Base-by-base conservation (phyloP, 345 rosid genomes). In the Murraya paniculata region DNA sequence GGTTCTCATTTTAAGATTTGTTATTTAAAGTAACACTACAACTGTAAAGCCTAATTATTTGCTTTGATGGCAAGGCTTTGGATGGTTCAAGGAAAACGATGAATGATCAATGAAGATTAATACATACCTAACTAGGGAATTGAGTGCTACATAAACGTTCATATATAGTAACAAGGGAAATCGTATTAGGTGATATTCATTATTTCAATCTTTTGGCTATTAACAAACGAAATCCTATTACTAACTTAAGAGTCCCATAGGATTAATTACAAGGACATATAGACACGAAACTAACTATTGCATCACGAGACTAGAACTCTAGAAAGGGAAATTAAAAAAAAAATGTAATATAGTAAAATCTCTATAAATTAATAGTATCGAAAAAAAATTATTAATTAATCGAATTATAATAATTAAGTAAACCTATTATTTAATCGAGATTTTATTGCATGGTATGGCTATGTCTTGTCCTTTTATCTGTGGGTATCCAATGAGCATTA, bases 21-120 rank as follows among this genome's bases (percentile, higher is more conserved):
- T 27, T 8, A 68, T n/a, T 38, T 68, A 68, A 28, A 48, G 73
- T 35, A 70, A 18, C 18, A 35, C 22, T 65, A 41, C 72, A 68
- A 68, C 56, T 70, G 73, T 53, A 30, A 14, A 28, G 25, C 39
- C 41, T 68, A 74, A 61, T 64, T 62, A 64, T 74, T 48, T 58
- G 38, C n/a, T 41, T 28, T 27, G 59, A 45, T 39, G 35, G 59
- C 41, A 61, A 41, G 18, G 39, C 57, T 74, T 59, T 59, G 27
- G 28, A 71, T 30, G 25, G 21, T 53, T 28, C 39, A 74, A 64
- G 28, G 22, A 39, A 60, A 60, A 60, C 27, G 56, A 9, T 24
- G 57, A 28, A 60, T 41, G 2, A 27, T 38, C 57, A 39, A 73
- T 73, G 28, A 38, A 28, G 55, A 2, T 69, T 14, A 41, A 4